Evolutionary conservation across 306 rosid genomes (phyloP).

Genomic region (Betula pendula): DNA sequence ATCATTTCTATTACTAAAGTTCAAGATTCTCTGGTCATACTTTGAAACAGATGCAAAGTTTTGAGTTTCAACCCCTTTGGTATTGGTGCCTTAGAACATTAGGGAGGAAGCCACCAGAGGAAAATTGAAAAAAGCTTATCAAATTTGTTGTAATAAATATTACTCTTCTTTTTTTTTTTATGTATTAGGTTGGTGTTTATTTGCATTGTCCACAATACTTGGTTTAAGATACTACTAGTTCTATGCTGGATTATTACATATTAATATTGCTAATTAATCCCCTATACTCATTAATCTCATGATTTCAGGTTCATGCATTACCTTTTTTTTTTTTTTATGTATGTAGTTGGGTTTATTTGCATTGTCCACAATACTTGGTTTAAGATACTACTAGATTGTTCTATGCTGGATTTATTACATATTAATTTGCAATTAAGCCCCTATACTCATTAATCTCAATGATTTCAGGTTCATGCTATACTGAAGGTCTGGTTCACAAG

Average conservation of each 20-base stretch:
- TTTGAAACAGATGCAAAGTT: neutral
- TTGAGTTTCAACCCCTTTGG: neutral
- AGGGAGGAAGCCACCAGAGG: neutral
- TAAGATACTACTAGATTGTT: neutral
- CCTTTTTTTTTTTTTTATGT: too few relatives aligned
- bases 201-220: too few relatives aligned
- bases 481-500: conserved; percentile 80
- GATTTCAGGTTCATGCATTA: too few relatives aligned
- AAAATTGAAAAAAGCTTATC: neutral
- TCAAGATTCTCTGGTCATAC: neutral
- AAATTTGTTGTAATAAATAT: neutral
- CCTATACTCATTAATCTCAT: too few relatives aligned
- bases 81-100: neutral
- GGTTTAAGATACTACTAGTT: too few relatives aligned
- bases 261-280: too few relatives aligned
- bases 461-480: conserved; percentile 63
- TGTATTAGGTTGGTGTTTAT: neutral
- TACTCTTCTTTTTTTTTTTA: too few relatives aligned
- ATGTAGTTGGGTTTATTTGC: too few relatives aligned
- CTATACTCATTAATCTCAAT: neutral
- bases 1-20: neutral
- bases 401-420: neutral
- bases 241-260: too few relatives aligned
- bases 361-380: neutral
- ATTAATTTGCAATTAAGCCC: neutral